Evolutionary conservation across 2,329 filamentous ascomycete species (phyloP), one percentile per base, ranked within the genome.

Genomic region (Cryphonectria naterciae): DNA sequence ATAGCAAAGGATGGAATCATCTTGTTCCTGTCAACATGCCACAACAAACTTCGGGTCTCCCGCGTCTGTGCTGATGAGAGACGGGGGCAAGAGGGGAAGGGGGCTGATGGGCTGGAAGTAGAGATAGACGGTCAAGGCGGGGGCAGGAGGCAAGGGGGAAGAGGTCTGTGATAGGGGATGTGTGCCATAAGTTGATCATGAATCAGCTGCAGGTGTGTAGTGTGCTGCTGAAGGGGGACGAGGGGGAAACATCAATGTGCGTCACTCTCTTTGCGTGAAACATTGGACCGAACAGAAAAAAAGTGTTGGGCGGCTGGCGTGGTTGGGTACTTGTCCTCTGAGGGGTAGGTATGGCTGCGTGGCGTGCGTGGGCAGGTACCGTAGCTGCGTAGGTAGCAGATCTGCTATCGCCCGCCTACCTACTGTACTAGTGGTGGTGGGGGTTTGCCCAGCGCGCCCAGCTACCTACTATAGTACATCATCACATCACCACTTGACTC

Each of bases 401-500:
- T 61, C 49, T 58, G 66, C 52, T 32, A 58, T 32, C 25, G 54
- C 28, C 54, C 54, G 2, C 8, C 25, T 19, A 32, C 52, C n/a
- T 25, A 11, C 46, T 49, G 22, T 49, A 49, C 46, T 49, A 49
- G 2, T 49, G 52, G 25, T 32, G 17, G 60, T 68, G 66, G 66
- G 66, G 65, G 65, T 5, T 49, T 41, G 13, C 17, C 35, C 17
- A 7, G 2, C 3, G 19, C 17, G 19, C 43, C 43, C 43, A 46
- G 43, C 5, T 7, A 46, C 17, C 65, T 54, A 54, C 37, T 63
- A 39, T 49, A 65, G 39, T 58, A 61, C 46, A 46, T 68, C 69
- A 66, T 65, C 65, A 46, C 41, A 68, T 70, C 69, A 71, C 61
- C 61, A 68, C 60, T 63, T 49, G 25, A 60, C 22, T 49, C 39